A percentile compares a stretch with the other conserved stretches of the same genome.
Evolutionary conservation across 2,329 filamentous ascomycete genomes (phyloP).

Genomic region (Colletotrichum graminicola): DNA sequence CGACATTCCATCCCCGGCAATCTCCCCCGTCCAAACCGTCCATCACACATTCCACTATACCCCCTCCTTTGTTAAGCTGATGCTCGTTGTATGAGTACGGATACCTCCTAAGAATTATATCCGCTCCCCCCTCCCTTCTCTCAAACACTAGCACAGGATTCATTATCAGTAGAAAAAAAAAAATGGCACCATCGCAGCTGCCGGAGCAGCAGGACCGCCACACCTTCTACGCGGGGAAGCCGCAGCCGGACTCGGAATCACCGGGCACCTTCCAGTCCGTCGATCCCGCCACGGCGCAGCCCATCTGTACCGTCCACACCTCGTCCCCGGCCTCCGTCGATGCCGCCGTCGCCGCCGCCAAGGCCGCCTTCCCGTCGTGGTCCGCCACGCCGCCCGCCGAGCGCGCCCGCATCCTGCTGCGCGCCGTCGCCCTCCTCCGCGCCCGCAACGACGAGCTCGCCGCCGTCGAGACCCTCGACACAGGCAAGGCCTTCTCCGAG

Average conservation of each 20-base stretch:
- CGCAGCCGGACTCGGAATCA: slow-evolving; percentile 70
- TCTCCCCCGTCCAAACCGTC: background rate
- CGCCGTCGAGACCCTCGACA: slow-evolving; percentile 83
- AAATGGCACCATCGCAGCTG: slow-evolving; percentile 34
- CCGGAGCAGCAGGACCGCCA: slow-evolving; percentile 52
- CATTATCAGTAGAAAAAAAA: slow-evolving; percentile 5
- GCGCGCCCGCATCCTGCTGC: slow-evolving; percentile 82
- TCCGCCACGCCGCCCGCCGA: slow-evolving; percentile 79
- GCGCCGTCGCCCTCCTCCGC: slow-evolving; percentile 79
- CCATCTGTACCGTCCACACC: slow-evolving; percentile 78
- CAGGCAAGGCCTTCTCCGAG: slow-evolving; percentile 87
- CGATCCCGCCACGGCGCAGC: slow-evolving; percentile 77
- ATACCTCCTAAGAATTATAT: background rate
- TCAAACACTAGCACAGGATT: background rate
- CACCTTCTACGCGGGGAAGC: slow-evolving; percentile 81
- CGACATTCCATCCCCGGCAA: slow-evolving; percentile 21
- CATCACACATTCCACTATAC: background rate
- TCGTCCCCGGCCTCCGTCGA: slow-evolving; percentile 78
- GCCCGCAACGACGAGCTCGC: slow-evolving; percentile 84
- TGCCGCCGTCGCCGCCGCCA: slow-evolving; percentile 77
- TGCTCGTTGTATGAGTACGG: background rate
- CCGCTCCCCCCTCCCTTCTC: background rate
- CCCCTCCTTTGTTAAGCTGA: background rate
- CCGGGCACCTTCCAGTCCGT: slow-evolving; percentile 77
- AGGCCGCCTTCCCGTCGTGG: slow-evolving; percentile 80